Evolutionary conservation across 495 filamentous ascomycete genomes (phyloP), one percentile per base, ranked within the genome.

Genomic region (Penicillium fimorum): DNA sequence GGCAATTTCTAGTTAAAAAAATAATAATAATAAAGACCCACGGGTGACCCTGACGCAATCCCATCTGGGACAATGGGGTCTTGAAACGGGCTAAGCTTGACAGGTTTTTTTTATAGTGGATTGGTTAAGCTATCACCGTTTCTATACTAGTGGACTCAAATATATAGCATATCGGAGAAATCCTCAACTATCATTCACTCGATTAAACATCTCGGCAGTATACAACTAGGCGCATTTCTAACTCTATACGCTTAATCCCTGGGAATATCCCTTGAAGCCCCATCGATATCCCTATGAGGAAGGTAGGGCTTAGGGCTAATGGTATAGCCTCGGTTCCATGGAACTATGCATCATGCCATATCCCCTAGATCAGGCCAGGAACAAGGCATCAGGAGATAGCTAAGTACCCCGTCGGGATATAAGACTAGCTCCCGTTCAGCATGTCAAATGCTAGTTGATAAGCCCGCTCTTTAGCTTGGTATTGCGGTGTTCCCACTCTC

Each of bases 361-460:
- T 27, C n/a, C n/a, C n/a, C 1, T 22, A 7, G 22, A 44, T 56
- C 63, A 62, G 58, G 56, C 35, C 58, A 55, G 53, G 54, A 35
- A 59, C 61, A 46, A 15, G 50, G 44, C 18, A 27, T 20, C 13
- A 35, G 13, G 33, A 35, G 33, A 33, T 33, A 11, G n/a, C n/a
- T n/a, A n/a, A n/a, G n/a, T n/a, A n/a, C n/a, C n/a, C 9, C 10
- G 9, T 13, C 32, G 1, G 32, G 32, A 35, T 35, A 35, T 35
- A 15, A 5, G 33, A 35, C 33, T 35, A 35, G 33, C 33, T 35
- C 38, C 56, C 57, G 37, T 64, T 62, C 51, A 74, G 54, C 67
- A 74, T 66, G 18, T 69, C 64, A 52, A 70, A 59, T 0, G 64
- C 73, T 59, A 77, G 60, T 2, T 54, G 48, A 49, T 76, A 76